These are phyloP conservation scores for Pichia sorboxylosa DNA, from an alignment of 1,139 yeast species.

Conservation along the genomic window DNA sequence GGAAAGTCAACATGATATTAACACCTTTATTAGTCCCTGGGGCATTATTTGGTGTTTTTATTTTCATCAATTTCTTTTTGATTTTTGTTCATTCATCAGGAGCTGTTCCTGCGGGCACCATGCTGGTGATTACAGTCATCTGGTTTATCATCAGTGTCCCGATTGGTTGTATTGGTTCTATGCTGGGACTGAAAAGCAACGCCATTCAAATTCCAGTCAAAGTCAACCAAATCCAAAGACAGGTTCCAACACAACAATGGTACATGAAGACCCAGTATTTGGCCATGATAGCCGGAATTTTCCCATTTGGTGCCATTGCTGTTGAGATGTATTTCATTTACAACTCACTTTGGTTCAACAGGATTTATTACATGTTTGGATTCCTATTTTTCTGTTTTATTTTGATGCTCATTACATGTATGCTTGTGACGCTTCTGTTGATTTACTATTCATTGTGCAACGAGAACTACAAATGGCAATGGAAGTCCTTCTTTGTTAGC, in stretches of 20 bases:
- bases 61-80: conserved; percentile 72
- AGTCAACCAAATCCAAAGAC: conserved; percentile 91
- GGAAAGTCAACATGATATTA: conserved; percentile 76
- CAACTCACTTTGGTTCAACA: conserved; percentile 88
- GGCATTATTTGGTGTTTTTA: conserved; percentile 46
- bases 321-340: conserved; percentile 86
- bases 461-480: conserved; percentile 95
- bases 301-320: conserved; percentile 92
- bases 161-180: conserved; percentile 67
- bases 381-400: conserved; percentile 81
- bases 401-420: conserved; percentile 71
- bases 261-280: conserved; percentile 60
- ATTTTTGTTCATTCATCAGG: conserved; percentile 77
- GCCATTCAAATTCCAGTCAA: conserved; percentile 62
- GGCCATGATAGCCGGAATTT: conserved; percentile 70
- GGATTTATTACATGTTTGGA: conserved; percentile 95
- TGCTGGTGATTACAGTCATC: conserved; percentile 66
- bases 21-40: conserved; percentile 87
- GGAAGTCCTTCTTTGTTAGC: conserved; percentile 82
- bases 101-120: conserved; percentile 87
- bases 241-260: conserved; percentile 86
- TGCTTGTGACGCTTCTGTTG: conserved; percentile 69
- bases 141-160: conserved; percentile 89
- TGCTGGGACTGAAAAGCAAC: conserved; percentile 60
- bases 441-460: conserved; percentile 78